A percentile compares a stretch with the other conserved stretches of the same genome.
phyloP scores from a whole-genome alignment of 179 eudicot genomes.

The Amaranthus tricolor region DNA sequence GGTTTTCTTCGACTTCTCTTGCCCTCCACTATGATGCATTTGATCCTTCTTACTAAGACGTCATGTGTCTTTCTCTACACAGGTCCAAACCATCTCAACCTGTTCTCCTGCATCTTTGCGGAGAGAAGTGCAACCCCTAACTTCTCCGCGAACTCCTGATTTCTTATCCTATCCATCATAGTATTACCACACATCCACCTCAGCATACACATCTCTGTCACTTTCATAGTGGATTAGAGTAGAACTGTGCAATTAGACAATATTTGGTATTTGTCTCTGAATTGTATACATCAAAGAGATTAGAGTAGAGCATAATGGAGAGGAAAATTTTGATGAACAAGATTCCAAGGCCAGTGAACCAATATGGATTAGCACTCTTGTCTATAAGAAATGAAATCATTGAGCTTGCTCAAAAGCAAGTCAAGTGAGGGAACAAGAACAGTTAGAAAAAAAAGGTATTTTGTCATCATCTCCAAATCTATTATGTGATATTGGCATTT shows the following conservation, averaged over 20 bases:
- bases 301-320: slow-evolving; percentile 15
- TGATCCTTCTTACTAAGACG: too few relatives aligned
- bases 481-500: slow-evolving; percentile 2
- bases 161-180: too few relatives aligned
- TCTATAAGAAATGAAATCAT: not conserved
- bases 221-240: too few relatives aligned
- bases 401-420: not conserved
- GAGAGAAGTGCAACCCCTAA: too few relatives aligned
- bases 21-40: too few relatives aligned
- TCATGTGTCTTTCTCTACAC: too few relatives aligned
- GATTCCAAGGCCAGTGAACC: slow-evolving; percentile 18
- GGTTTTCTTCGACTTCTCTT: too few relatives aligned
- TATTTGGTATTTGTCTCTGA: slow-evolving; percentile 2
- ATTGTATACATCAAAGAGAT: not conserved
- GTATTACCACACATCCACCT: too few relatives aligned
- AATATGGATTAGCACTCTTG: not conserved
- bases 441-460: not conserved
- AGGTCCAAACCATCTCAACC: too few relatives aligned
- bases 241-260: not conserved
- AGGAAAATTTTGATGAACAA: slow-evolving; percentile 7
- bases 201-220: too few relatives aligned
- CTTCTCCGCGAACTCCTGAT: too few relatives aligned
- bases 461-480: slow-evolving; percentile 9
- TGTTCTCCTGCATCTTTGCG: too few relatives aligned
- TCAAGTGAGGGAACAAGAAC: slow-evolving; percentile 13